These are phyloP conservation scores for Ascochyta clinopodiicola DNA, from an alignment of 2,329 filamentous ascomycete species.

Conservation along the genomic window DNA sequence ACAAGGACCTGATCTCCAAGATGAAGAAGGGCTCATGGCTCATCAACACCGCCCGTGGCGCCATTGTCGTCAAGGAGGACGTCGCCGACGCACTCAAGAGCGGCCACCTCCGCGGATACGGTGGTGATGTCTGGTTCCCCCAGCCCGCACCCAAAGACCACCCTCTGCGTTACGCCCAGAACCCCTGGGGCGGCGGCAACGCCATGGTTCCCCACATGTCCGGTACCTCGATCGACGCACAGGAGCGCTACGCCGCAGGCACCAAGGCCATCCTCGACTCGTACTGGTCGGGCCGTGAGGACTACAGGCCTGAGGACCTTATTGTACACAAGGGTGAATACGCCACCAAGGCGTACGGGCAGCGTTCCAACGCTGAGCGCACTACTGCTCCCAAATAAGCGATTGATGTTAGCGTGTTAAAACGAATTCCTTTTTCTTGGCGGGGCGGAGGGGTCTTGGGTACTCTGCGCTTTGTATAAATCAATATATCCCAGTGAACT, in stretches of 20 bases:
- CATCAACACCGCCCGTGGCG: constrained; percentile 97
- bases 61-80: constrained; percentile 99
- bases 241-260: constrained; percentile 80
- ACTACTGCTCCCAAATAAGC: constrained; percentile 22
- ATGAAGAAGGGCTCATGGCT: constrained; percentile 99
- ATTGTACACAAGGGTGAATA: constrained; percentile 92
- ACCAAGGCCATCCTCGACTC: constrained; percentile 89
- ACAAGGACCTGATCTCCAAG: constrained; percentile 98
- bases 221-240: constrained; percentile 96
- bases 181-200: constrained; percentile 95
- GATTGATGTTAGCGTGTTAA: constrained; percentile 23
- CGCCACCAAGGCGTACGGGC: constrained; percentile 90
- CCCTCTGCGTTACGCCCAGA: constrained; percentile 88
- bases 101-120: constrained; percentile 90
- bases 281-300: constrained; percentile 85
- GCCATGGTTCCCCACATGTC: constrained; percentile 99
- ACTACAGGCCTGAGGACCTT: constrained; percentile 89
- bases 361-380: constrained; percentile 60
- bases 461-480: constrained; percentile 30
- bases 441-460: constrained; percentile 14
- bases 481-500: constrained; percentile 32
- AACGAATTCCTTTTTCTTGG: constrained; percentile 27
- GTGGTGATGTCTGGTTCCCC: constrained; percentile 93
- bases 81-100: constrained; percentile 91
- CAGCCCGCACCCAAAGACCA: constrained; percentile 96